Evolutionary conservation across 768 basidiomycete genomes (phyloP).

Genomic region (Lentinula guzmanii): DNA sequence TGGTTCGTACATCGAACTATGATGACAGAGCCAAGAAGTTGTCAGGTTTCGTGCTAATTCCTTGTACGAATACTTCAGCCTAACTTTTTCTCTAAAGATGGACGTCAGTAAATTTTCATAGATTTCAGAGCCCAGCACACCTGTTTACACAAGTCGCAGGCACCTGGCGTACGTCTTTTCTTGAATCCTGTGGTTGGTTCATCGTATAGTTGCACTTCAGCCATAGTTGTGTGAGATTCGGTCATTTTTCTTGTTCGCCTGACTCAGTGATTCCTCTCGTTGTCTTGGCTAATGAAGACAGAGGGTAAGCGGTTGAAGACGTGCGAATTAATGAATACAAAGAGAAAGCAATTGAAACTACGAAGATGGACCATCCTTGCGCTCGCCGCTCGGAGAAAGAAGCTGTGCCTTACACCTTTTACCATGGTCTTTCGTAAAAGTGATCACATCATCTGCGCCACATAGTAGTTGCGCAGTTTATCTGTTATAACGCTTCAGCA

Average conservation of each 20-base stretch:
- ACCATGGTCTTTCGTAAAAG: background rate
- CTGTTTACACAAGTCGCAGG: slow-evolving; percentile 54
- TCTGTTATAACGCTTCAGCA: too few species aligned
- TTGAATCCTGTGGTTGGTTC: slow-evolving; percentile 19
- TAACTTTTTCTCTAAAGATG: background rate
- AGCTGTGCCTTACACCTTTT: background rate
- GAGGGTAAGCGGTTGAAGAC: background rate
- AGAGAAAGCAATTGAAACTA: too few species aligned
- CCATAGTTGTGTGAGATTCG: background rate
- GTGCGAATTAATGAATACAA: too few species aligned
- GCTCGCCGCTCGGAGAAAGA: background rate
- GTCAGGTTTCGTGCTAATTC: background rate
- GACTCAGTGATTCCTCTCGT: background rate
- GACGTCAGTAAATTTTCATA: background rate
- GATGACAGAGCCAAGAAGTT: slow-evolving; percentile 1
- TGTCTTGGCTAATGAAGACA: background rate
- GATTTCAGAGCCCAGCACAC: background rate
- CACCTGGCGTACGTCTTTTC: slow-evolving; percentile 46
- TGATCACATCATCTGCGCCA: background rate
- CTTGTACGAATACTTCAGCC: background rate
- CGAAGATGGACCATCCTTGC: background rate
- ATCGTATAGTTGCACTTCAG: background rate
- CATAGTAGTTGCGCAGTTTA: background rate
- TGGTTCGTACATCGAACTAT: slow-evolving; percentile 41
- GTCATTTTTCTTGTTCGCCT: too few species aligned